These are phyloP conservation scores for Cucumis hystrix DNA, from an alignment of 306 rosid genomes.

Conservation along the genomic window DNA sequence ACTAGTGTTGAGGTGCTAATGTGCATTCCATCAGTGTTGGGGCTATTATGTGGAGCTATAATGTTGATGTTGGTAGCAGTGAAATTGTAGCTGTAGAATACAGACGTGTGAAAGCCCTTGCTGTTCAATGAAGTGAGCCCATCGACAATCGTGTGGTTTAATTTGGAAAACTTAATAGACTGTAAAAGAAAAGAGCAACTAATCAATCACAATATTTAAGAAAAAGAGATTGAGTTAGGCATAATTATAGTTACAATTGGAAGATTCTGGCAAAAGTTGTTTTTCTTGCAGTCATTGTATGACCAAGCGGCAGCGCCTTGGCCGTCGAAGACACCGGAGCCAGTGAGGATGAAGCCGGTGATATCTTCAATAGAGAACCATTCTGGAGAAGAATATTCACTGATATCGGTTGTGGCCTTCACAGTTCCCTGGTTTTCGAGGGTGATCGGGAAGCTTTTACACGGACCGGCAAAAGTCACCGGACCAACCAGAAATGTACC, in stretches of 20 bases:
- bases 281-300: conserved; percentile 9
- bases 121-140: conserved; percentile 39
- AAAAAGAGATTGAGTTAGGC: not conserved
- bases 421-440: conserved; percentile 36
- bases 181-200: not conserved
- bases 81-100: conserved; percentile 16
- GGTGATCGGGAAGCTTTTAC: conserved; percentile 34
- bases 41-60: conserved; percentile 44
- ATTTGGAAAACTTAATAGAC: conserved; percentile 29
- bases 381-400: conserved; percentile 29
- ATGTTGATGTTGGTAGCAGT: conserved; percentile 13
- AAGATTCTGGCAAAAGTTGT: conserved; percentile 14
- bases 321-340: conserved; percentile 55
- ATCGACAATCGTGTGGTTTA: conserved; percentile 22
- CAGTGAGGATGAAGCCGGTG: conserved; percentile 28
- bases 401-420: conserved; percentile 31
- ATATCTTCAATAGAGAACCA: conserved; percentile 42
- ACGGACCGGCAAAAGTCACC: conserved; percentile 52
- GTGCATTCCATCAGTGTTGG: conserved; percentile 77
- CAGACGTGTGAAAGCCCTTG: conserved; percentile 40
- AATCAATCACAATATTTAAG: not conserved
- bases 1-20: conserved; percentile 19
- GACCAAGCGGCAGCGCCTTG: conserved; percentile 43
- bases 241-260: conserved; percentile 27
- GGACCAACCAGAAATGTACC: conserved; percentile 40